Evolutionary conservation across 805 yeast species (phyloP), one percentile per base, ranked within the genome.

Genomic region (Starmera dryadoides): DNA sequence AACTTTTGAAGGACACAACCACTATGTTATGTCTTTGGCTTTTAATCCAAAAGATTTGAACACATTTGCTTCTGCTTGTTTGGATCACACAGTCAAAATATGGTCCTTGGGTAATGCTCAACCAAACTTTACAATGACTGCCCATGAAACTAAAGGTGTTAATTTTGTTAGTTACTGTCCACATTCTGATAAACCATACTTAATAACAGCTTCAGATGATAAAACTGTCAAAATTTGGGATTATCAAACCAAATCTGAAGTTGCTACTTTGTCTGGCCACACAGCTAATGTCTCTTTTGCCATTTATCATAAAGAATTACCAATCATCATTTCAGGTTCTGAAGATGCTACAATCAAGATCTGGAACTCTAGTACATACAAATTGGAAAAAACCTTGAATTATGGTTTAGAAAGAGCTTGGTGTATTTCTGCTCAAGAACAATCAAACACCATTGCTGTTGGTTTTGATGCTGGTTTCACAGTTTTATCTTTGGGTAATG

Each of bases 11-110:
- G 98, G 98, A 42, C 98, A 93, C 63, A 86, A 79, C 60, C 96
- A 93, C 63, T 93, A 84, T 61, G 89, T 93, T 39, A 88, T 93
- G 96, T 79, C 87, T 39, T 77, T 93, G 38, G 88, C 93, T 34
- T 86, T 93, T 71, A 93, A 93, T 65, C 98, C 98, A 42, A 93
- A 91, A 66, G 98, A 93, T 63, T 87, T 96, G 49, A 88, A 84
- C 65, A 91, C 97, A 30, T 93, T 93, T 73, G 99, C 98, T 2
- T 84, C 96, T 14, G 96, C 96, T 12, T 89, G 96, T 67, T 71
- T 93, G 54, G 99, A 93, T 64, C 81, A 94, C 54, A 89, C 98
- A 16, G 96, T 93, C 42, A 93, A 91, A 63, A 84, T 93, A 46
- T 93, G 99, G 99, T 84, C 95, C 2, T 66, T 93, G 50, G 95